Evolutionary conservation across 2,329 filamentous ascomycete genomes (phyloP).

Genomic region (Pleomassaria siparia): DNA sequence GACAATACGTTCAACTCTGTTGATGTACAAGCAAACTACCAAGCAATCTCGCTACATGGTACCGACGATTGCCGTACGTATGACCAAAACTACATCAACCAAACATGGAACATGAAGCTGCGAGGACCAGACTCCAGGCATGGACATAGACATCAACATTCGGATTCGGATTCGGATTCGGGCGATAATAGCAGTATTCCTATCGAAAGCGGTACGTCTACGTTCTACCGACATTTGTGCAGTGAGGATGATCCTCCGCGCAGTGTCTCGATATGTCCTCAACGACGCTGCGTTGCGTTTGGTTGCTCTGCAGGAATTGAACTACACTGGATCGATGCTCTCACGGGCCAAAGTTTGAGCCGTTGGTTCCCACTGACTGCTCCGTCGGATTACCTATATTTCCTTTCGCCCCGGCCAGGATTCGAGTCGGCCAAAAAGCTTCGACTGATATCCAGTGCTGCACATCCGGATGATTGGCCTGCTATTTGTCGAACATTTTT

Average conservation of each 20-base stretch:
- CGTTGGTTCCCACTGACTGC: conserved; percentile 59
- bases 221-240: conserved; percentile 57
- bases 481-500: conserved; percentile 28
- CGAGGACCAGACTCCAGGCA: conserved; percentile 9
- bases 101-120: conserved; percentile 32
- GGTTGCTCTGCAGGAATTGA: conserved; percentile 65
- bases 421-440: conserved; percentile 59
- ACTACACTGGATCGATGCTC: conserved; percentile 60
- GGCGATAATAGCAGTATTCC: conserved; percentile 20
- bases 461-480: conserved; percentile 44
- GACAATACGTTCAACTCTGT: conserved; percentile 35
- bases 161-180: not conserved
- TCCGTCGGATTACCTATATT: conserved; percentile 60
- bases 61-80: conserved; percentile 22
- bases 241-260: conserved; percentile 63
- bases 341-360: conserved; percentile 53
- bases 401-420: conserved; percentile 57
- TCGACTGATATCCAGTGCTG: conserved; percentile 63
- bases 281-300: conserved; percentile 65
- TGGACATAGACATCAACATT: not conserved
- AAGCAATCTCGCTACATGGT: conserved; percentile 23
- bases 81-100: conserved; percentile 30
- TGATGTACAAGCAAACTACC: conserved; percentile 26
- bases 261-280: conserved; percentile 67
- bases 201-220: conserved; percentile 37